These are phyloP conservation scores for Coemansia sp. DNA, from an alignment of 192 early-diverging fungal genomes.

Conservation along the genomic window DNA sequence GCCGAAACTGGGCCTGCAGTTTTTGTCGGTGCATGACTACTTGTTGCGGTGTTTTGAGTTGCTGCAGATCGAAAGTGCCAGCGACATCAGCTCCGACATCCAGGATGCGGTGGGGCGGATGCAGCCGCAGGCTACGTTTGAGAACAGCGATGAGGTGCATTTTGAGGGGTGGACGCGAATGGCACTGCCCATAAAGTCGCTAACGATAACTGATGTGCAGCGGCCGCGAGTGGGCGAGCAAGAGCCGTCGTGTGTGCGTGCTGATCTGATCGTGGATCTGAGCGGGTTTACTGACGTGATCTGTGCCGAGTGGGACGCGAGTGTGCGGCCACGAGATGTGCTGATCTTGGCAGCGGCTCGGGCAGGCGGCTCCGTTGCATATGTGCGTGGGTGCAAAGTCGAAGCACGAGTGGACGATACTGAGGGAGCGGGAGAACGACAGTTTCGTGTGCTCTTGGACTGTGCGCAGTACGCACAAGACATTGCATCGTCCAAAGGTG, in stretches of 20 bases:
- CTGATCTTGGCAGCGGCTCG: constrained; percentile 61
- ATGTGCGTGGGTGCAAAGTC: constrained; percentile 84
- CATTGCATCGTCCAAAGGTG: constrained; percentile 9
- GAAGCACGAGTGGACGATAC: constrained; percentile 67
- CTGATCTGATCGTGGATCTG: constrained; percentile 74
- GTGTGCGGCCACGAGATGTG: constrained; percentile 78
- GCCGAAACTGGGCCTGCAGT: constrained; percentile 93
- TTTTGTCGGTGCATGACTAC: constrained; percentile 89
- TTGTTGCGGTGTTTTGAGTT: constrained; percentile 81
- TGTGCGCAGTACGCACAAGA: constrained; percentile 70
- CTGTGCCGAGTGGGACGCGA: constrained; percentile 81
- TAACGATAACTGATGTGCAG: constrained; percentile 69
- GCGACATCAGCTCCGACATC: constrained; percentile 83
- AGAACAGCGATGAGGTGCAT: constrained; percentile 44
- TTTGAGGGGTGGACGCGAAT: constrained; percentile 94
- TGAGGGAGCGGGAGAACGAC: constrained; percentile 10
- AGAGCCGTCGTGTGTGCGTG: constrained; percentile 71
- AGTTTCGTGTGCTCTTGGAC: constrained; percentile 73
- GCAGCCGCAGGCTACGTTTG: constrained; percentile 58
- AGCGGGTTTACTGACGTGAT: constrained; percentile 67
- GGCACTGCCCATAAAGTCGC: constrained; percentile 69
- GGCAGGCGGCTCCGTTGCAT: not conserved
- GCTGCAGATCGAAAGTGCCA: constrained; percentile 77
- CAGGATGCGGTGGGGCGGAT: constrained; percentile 84
- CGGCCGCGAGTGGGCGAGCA: constrained; percentile 49